Base-by-base conservation (phyloP, 2,329 filamentous ascomycete species). In the Diplodia mutila region DNA sequence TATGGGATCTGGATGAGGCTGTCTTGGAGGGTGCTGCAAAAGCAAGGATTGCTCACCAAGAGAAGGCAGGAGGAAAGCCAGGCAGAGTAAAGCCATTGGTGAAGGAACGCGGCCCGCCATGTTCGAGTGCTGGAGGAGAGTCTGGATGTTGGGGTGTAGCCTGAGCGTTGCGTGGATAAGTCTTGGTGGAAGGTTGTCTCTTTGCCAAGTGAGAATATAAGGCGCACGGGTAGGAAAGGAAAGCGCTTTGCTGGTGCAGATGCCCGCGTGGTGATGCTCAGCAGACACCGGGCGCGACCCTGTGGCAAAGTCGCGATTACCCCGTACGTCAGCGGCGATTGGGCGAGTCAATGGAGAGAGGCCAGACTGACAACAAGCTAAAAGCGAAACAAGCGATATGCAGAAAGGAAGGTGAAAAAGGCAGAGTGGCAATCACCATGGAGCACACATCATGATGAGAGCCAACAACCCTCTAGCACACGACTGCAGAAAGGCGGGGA, bases 401-500 rank as follows among this genome's bases (percentile, higher is more conserved):
- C 23, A 23, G 18, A 23, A 61, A 51, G 6, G 46, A 63, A 51
- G 29, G 42, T 37, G 59, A 39, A 51, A 51, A 14, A 23, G 5
- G 46, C 34, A 49, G 23, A 51, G 46, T n/a, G n/a, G 34, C 9
- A 2, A 21, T 63, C 46, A 63, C 46, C 42, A 51, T 18, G 14
- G n/a, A 25, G 46, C 29, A 27, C 12, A 46, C 59, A 32, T 61
- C 42, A 37, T 61, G 18, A 42, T 63, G 27, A 34, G 18, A 5
- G 42, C 6, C 23, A 9, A 11, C 39, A 27, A 61, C 16, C n/a
- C 59, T 34, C 46, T 25, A 7, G 27, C 21, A 37, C 59, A n/a
- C 59, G 29, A 63, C 46, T 32, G 59, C 27, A 51, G 25, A 61
- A 49, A 61, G 32, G 57, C 57, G 57, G 57, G 57, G 57, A 49